These are phyloP conservation scores for Wolfiporia cocos DNA, from an alignment of 1,284 basidiomycete genomes.

Conservation along the genomic window DNA sequence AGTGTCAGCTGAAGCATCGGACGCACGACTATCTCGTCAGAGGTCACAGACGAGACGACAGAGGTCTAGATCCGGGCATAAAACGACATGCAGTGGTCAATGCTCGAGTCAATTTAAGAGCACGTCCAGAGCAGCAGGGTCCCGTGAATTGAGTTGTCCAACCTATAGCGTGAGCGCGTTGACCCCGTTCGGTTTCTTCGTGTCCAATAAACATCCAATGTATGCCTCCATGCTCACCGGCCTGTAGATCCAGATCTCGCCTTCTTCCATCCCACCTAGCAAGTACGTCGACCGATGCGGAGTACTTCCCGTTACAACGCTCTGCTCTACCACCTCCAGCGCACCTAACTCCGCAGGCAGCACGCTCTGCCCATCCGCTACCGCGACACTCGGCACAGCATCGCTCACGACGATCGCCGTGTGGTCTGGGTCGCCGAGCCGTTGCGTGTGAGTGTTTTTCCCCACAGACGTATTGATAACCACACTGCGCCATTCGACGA, in stretches of 20 bases:
- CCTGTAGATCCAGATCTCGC: conserved; percentile 36
- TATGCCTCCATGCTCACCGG: conserved; percentile 31
- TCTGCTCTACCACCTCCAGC: conserved; percentile 33
- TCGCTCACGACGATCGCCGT: conserved; percentile 32
- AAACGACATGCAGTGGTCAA: no score
- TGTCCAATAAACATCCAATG: conserved; percentile 21
- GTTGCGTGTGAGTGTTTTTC: conserved; percentile 8
- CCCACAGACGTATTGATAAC: conserved; percentile 26
- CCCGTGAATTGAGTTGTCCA: no score
- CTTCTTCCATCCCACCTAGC: conserved; percentile 26
- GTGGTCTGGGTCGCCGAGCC: conserved; percentile 31
- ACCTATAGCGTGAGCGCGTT: no score
- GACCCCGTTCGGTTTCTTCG: conserved; percentile 20
- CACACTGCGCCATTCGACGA: conserved; percentile 46
- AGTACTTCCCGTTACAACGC: conserved; percentile 19
- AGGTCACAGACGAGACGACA: no score
- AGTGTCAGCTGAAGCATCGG: no score
- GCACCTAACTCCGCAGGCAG: conserved; percentile 22
- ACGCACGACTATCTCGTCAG: no score
- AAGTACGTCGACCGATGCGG: conserved; percentile 26
- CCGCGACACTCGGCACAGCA: conserved; percentile 17
- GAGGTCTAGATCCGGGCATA: no score
- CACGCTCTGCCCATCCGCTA: conserved; percentile 22
- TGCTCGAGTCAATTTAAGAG: no score
- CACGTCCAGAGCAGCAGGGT: no score